phyloP scores from a whole-genome alignment of 345 rosid genomes.

The Citrus sp. region DNA sequence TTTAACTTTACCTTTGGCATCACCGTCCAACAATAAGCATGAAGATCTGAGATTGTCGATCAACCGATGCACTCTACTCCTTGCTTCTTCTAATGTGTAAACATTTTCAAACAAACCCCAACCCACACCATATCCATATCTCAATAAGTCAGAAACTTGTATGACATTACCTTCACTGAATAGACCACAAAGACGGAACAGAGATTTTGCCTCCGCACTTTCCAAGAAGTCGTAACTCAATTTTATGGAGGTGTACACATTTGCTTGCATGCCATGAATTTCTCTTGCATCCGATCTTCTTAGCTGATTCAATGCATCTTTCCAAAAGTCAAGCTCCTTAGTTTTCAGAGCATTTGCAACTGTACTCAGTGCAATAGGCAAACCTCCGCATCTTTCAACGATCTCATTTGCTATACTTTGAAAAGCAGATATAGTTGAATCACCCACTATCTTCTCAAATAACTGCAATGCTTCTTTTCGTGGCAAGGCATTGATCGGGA shows the following conservation, averaged over 20 bases:
- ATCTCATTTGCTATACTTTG: neutral
- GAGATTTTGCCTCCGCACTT: neutral
- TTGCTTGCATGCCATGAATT: neutral
- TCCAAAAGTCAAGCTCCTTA: neutral
- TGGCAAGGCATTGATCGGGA: neutral
- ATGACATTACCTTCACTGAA: accelerated
- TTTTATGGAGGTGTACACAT: neutral
- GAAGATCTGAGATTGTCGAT: slow-evolving; percentile 16
- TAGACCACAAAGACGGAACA: neutral
- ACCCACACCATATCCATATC: slow-evolving; percentile 8
- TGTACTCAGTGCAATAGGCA: slow-evolving; percentile 9
- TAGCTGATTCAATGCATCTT: neutral
- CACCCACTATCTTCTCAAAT: neutral
- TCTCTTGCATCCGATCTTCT: neutral
- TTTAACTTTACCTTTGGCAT: neutral
- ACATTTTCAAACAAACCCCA: slow-evolving; percentile 3
- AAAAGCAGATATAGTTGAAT: neutral
- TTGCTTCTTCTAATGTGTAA: neutral
- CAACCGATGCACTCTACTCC: neutral
- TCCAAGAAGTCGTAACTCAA: neutral
- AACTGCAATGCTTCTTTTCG: slow-evolving; percentile 5
- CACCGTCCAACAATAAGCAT: slow-evolving; percentile 1
- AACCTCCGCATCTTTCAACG: neutral
- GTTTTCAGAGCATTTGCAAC: slow-evolving; percentile 11
- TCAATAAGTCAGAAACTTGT: neutral